Base-by-base conservation (phyloP, 2,329 filamentous ascomycete genomes). In the Mycogone perniciosa region DNA sequence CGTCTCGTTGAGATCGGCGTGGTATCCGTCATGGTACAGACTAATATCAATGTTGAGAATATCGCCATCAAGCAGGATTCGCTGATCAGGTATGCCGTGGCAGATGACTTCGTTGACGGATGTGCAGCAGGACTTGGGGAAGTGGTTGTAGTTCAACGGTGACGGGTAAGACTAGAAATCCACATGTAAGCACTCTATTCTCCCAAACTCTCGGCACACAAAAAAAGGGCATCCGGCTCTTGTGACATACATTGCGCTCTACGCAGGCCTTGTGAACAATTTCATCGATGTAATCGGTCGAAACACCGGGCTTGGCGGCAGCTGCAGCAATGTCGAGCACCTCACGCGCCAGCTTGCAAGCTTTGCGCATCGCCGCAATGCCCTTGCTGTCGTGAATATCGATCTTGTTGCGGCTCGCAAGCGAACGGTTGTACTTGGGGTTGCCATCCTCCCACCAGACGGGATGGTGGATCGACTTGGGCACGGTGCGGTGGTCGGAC, bases 31-130 rank as follows among this genome's bases (percentile, higher is more conserved):
- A 67, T 97, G 90, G 70, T 95, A 99, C 40, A 99, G 74, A 1
- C 90, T 91, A 5, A 99, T 88, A 61, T 99, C 93, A 58, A 99
- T 90, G 73, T 99, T 99, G 64, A 99, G 74, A 58, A 99, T 97
- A 63, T 99, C 93, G 55, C 93, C 93, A 60, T 99, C 92, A 56
- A 89, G 72, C 1, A 99, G 78, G 6, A 87, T 77, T 50, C 93
- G 83, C 67, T 95, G 84, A 64, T 99, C 93, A 11, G 93, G 93
- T 57, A 99, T 99, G 48, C 93, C 93, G 76, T 99, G 93, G 75
- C 93, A 99, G 68, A 99, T 97, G 57, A 96, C 88, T 71, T 99
- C 93, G 75, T 99, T 99, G 45, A 88, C 73, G 3, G 92, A 97
- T 3, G 92, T 97, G 72, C 93, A 99, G 56, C 96, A 88, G 0